phyloP scores from a whole-genome alignment of 2,329 filamentous ascomycete genomes.

The Malbranchea cinnamomea region DNA sequence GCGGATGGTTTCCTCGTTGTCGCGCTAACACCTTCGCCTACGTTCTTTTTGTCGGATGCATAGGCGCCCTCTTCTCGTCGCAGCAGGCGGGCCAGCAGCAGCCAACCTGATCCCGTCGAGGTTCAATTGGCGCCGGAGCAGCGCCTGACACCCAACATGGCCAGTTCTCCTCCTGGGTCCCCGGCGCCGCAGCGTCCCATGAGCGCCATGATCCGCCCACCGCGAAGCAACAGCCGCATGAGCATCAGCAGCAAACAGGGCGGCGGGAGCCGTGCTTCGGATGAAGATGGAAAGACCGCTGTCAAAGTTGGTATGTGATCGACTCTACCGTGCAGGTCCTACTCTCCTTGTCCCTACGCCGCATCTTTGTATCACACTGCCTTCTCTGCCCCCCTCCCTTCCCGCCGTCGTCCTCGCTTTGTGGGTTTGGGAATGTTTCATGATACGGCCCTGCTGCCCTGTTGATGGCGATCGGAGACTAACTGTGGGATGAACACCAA shows the following conservation, averaged over 20 bases:
- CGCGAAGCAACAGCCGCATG: conserved; percentile 70
- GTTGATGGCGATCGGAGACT: not conserved
- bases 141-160: conserved; percentile 32
- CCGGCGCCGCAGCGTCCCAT: conserved; percentile 50
- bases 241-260: conserved; percentile 60
- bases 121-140: too few relatives aligned
- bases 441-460: too few relatives aligned
- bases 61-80: too few relatives aligned
- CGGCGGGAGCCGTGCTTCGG: conserved; percentile 66
- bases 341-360: not conserved
- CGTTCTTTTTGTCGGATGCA: too few relatives aligned
- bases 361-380: not conserved
- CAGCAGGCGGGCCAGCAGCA: too few relatives aligned
- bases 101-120: too few relatives aligned
- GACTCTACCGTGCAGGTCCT: not conserved
- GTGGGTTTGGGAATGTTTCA: too few relatives aligned
- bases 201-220: conserved; percentile 65
- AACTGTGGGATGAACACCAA: not conserved
- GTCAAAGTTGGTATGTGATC: conserved; percentile 81
- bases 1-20: too few relatives aligned
- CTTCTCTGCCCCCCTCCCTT: not conserved
- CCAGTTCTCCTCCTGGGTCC: conserved; percentile 55
- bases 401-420: too few relatives aligned
- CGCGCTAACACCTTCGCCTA: too few relatives aligned
- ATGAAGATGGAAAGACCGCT: conserved; percentile 78